Base-by-base conservation (phyloP, 192 early-diverging fungal species). In the Mortierella antarctica region DNA sequence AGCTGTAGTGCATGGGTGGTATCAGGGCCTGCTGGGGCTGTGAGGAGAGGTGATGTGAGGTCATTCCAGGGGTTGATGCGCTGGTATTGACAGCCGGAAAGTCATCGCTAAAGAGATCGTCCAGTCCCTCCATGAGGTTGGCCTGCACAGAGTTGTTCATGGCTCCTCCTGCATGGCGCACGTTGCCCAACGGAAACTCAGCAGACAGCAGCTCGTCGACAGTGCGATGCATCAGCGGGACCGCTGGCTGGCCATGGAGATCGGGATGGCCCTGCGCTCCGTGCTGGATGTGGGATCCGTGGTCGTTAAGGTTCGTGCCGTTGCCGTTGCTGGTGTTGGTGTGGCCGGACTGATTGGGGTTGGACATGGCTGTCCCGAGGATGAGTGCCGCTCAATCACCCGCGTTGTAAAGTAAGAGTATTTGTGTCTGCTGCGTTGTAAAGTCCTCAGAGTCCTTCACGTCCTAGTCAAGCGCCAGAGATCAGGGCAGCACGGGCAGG, bases 111-210 rank as follows among this genome's bases (percentile, higher is more conserved):
- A 75, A 75, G 2, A 75, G 60, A 55, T 75, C 73, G 46, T 75
- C 73, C 48, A 75, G 49, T 8, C 60, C 73, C 18, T 75, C 73
- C 73, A 75, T 75, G 53, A 75, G 67, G 65, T 68, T 75, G 5
- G 52, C 60, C 10, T 75, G 73, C 5, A 61, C 73, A 42, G 50
- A 52, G 17, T 47, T 75, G 45, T 68, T 75, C 53, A 75, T 13
- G 2, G 62, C 21, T 64, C 57, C 71, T 21, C 44, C 44, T 6
- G 52, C 6, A 42, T 73, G 73, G 15, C 14, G 12, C 2, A 59
- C 73, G 18, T 51, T 67, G 58, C 59, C 59, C 44, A 65, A 65
- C 15, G 73, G 65, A 47, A 74, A 74, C 18, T 74, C 73, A 13
- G 73, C 64, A 15, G 73, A 67, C 23, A 74, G 73, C 23, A 74